Evolutionary conservation across 306 rosid species (phyloP), one percentile per base, ranked within the genome.

Genomic region (Sechiopsis laciniata): DNA sequence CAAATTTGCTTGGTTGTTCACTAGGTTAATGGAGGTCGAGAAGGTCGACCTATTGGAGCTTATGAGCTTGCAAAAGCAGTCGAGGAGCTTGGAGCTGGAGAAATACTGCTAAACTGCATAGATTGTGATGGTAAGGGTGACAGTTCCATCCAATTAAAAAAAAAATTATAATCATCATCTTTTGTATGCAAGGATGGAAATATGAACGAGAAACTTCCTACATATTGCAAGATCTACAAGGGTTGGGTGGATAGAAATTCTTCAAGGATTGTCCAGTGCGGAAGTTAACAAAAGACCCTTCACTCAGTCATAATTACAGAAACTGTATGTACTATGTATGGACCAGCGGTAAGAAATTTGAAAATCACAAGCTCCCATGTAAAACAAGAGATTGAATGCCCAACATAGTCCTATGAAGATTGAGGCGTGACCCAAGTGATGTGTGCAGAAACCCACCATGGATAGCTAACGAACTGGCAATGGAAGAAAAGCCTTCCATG

Each of bases 1-100:
- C 62, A 56, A 77, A 12, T 17, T 11, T 58, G 10, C 50, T 12
- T 83, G 76, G 82, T 45, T 74, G 67, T 75, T 72, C 45, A 10
- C 7, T 57, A 95, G 97, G 92, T 91, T 57, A 91, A 79, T 32
- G 97, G 99, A 21, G 99, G 97, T 17, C 83, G 96, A 73, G 99
- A 95, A 83, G 97, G 92, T 52, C 84, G 96, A 61, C 95, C 88
- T 48, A 95, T 95, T 79, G 99, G 99, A 74, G 97, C 99, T 70
- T 89, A 85, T 78, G 99, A 95, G 82, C 96, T 95, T 64, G 96
- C 99, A 57, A 89, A 84, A 83, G 96, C 90, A 46, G 99, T 95
- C 42, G 97, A 91, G 84, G 90, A 89, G 73, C 92, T 95, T 66
- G 99, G 99, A 75, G 96, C 99, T 74, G 99, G 99, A 72, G 99